Conservation (phyloP, 106 monocot species). For the Allium fistulosum region DNA sequence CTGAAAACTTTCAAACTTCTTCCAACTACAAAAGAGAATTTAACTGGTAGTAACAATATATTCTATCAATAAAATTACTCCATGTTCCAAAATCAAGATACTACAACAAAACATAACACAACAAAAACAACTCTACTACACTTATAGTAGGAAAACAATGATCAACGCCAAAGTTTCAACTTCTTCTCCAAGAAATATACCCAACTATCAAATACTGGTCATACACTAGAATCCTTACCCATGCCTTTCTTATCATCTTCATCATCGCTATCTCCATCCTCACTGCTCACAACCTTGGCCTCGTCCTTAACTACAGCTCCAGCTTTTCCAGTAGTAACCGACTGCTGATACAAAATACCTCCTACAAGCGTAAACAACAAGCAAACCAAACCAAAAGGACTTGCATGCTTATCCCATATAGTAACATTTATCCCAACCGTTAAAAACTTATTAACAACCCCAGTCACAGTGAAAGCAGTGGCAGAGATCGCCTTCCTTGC, state of each 20-base stretch:
- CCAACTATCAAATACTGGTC: not conserved
- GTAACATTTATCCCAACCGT: conserved; percentile 81
- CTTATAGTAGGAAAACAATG: too few relatives aligned
- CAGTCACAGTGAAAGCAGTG: conserved; percentile 84
- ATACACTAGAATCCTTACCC: conserved; percentile 36
- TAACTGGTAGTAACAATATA: too few relatives aligned
- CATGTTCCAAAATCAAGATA: too few relatives aligned
- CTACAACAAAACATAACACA: too few relatives aligned
- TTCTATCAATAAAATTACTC: too few relatives aligned
- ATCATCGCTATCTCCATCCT: conserved; percentile 11
- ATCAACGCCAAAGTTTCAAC: too few relatives aligned
- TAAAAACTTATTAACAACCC: conserved; percentile 90
- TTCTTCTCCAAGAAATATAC: too few relatives aligned
- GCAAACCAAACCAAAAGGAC: conserved; percentile 50
- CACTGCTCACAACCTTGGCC: conserved; percentile 3
- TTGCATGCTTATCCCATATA: conserved; percentile 94
- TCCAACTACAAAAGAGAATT: too few relatives aligned
- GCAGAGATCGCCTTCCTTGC: conserved; percentile 88
- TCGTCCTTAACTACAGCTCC: conserved; percentile 10
- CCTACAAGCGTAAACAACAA: conserved; percentile 72
- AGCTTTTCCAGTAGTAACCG: conserved; percentile 33
- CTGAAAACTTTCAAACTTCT: too few relatives aligned
- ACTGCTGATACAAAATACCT: conserved; percentile 87
- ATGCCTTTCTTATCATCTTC: conserved; percentile 29
- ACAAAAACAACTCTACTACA: too few relatives aligned